Conservation (phyloP, 129 eudicot genomes). For the Mikania micrantha region DNA sequence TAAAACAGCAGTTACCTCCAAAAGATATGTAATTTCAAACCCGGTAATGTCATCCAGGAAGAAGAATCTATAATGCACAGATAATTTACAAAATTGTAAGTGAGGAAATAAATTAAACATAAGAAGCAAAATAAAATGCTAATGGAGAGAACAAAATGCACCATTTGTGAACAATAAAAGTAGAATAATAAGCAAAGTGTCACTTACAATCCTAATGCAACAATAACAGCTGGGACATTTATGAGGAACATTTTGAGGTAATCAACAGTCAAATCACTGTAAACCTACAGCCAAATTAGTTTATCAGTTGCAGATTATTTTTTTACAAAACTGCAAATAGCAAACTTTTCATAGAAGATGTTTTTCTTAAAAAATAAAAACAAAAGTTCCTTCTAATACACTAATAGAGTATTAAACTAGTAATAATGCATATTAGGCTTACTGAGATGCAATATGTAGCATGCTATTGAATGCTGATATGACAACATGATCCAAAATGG, state of each 20-base stretch:
- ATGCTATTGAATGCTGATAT: neutral
- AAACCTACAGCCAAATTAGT: conserved; percentile 53
- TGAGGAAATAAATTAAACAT: neutral
- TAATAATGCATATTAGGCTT: neutral
- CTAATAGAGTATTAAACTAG: neutral
- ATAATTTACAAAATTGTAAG: neutral
- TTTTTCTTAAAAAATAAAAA: neutral
- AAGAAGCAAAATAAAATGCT: neutral
- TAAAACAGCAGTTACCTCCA: conserved; percentile 56
- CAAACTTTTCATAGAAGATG: neutral
- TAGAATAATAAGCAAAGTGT: neutral
- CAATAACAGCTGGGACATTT: conserved; percentile 88
- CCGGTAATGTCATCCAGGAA: conserved; percentile 97
- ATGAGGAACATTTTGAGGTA: conserved; percentile 94
- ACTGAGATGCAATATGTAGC: too few relatives aligned
- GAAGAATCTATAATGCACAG: conserved; percentile 55
- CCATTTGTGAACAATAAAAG: neutral
- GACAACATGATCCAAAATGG: too few relatives aligned
- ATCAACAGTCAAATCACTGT: conserved; percentile 83
- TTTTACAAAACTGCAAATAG: conserved; percentile 4
- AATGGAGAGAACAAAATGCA: neutral
- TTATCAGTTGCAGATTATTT: neutral
- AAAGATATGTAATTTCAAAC: conserved; percentile 78
- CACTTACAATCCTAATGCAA: conserved; percentile 87
- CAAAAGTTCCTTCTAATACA: neutral